Conservation (phyloP, 2,329 filamentous ascomycete species). For the Venturia asperata region DNA sequence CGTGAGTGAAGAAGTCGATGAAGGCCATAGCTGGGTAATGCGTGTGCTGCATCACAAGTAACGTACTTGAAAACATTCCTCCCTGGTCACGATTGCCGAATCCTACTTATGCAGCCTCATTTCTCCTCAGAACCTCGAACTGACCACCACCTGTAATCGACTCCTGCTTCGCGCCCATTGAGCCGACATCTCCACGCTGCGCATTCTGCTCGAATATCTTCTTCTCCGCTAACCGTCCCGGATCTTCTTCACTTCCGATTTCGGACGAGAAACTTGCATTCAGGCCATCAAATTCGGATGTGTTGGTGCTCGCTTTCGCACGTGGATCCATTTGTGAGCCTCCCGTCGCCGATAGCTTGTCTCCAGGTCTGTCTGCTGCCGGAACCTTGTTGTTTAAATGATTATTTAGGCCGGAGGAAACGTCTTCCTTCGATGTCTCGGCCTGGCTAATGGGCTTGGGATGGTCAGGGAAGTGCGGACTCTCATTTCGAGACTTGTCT, state of each 20-base stretch:
- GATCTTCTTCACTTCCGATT: conserved; percentile 5
- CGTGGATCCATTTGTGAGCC: background rate
- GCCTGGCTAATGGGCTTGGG: background rate
- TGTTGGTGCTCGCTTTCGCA: background rate
- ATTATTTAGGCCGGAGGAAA: background rate
- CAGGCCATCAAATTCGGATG: background rate
- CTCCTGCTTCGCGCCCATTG: background rate
- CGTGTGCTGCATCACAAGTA: background rate
- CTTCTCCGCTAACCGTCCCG: background rate
- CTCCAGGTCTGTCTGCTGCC: background rate
- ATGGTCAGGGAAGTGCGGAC: background rate
- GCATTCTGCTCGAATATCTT: conserved; percentile 6
- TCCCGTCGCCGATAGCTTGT: background rate
- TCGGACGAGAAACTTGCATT: conserved; percentile 5
- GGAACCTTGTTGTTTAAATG: background rate
- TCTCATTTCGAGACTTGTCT: background rate
- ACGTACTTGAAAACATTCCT: background rate
- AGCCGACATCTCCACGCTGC: conserved; percentile 4
- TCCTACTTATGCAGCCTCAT: conserved; percentile 18
- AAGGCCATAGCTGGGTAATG: background rate
- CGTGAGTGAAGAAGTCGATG: background rate
- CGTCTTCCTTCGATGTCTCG: background rate
- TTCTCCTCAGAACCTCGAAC: background rate
- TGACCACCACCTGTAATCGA: conserved; percentile 6
- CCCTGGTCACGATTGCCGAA: conserved; percentile 24